Conservation (phyloP, 2,329 filamentous ascomycete species). For the Cladosporium sp. region DNA sequence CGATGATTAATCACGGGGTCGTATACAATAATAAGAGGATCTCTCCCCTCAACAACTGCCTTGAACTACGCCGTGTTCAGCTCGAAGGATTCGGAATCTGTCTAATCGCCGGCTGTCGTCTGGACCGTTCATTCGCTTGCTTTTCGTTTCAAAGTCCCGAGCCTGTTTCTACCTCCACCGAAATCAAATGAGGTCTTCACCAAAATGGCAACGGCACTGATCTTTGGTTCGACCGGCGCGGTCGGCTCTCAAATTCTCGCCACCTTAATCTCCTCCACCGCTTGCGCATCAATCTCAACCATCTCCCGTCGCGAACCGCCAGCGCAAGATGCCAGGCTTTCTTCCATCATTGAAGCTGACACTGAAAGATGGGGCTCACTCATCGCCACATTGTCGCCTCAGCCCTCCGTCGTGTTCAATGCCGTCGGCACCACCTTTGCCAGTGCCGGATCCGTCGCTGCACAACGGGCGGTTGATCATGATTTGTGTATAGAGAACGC, state of each 20-base stretch:
- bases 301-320: constrained; percentile 17
- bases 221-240: constrained; percentile 21
- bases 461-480: constrained; percentile 38
- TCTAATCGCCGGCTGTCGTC: too few relatives aligned
- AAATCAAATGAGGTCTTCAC: too few relatives aligned
- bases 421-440: constrained; percentile 34
- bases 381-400: constrained; percentile 13
- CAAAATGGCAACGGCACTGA: constrained; percentile 17
- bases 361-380: constrained; percentile 15
- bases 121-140: too few relatives aligned
- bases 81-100: too few relatives aligned
- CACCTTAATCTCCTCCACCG: constrained; percentile 12
- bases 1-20: background rate
- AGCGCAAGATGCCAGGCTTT: constrained; percentile 14
- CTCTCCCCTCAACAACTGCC: too few relatives aligned
- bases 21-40: too few relatives aligned
- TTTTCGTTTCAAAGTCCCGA: too few relatives aligned
- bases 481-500: constrained; percentile 35
- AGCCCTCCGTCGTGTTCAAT: constrained; percentile 19
- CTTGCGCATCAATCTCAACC: constrained; percentile 16
- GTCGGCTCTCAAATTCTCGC: constrained; percentile 19
- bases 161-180: too few relatives aligned
- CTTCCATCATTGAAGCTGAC: constrained; percentile 17
- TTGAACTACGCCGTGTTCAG: too few relatives aligned
- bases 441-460: constrained; percentile 30